These are phyloP conservation scores for Colletotrichum camelliae DNA, from an alignment of 2,329 filamentous ascomycete species.

Conservation along the genomic window DNA sequence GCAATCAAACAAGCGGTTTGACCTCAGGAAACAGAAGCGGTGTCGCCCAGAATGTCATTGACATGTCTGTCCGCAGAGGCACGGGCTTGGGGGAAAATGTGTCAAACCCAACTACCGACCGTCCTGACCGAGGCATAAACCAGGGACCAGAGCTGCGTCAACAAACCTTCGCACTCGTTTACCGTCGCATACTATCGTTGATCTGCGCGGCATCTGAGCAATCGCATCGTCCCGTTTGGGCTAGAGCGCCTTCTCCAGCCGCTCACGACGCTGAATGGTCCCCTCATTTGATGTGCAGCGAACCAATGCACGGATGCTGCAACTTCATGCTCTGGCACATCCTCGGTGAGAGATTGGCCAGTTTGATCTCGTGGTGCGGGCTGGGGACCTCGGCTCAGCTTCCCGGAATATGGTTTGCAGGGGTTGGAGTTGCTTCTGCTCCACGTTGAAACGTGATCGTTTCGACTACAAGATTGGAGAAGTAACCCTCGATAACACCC, in stretches of 20 bases:
- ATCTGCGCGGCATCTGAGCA: background rate
- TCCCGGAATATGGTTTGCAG: background rate
- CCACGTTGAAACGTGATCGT: slow-evolving; percentile 10
- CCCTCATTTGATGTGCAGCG: background rate
- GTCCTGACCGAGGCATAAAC: background rate
- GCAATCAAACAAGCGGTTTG: background rate
- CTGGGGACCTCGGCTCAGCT: background rate
- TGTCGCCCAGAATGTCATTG: background rate
- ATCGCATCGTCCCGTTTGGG: background rate
- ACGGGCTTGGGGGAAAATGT: background rate
- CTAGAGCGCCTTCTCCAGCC: background rate
- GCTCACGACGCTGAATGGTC: background rate
- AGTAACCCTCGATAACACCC: background rate
- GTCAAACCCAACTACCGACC: background rate
- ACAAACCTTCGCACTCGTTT: slow-evolving; percentile 13
- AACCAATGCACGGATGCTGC: background rate
- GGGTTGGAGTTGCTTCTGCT: background rate
- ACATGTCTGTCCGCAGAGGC: slow-evolving; percentile 4
- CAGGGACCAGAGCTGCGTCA: background rate
- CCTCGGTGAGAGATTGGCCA: background rate
- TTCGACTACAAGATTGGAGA: background rate
- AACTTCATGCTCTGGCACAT: background rate
- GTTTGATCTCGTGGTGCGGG: background rate
- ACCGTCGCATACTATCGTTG: background rate
- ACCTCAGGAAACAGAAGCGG: background rate